These are phyloP conservation scores for Suillus alpinus DNA, from an alignment of 768 basidiomycete genomes.

Conservation along the genomic window DNA sequence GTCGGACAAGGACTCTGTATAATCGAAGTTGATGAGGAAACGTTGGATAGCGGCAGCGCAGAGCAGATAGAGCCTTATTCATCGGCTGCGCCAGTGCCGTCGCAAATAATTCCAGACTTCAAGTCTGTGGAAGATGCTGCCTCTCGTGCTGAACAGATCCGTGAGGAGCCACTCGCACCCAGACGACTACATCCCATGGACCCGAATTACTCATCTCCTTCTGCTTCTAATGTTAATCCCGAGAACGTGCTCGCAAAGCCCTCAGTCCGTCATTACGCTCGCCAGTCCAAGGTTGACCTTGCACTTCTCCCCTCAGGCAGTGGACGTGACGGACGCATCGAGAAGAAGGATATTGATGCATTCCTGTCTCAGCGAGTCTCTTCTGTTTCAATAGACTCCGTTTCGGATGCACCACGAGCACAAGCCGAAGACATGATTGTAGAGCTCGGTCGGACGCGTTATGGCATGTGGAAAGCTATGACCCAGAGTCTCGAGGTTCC, in stretches of 20 bases:
- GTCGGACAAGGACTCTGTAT: slow-evolving; percentile 76
- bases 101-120: not conserved
- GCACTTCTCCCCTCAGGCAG: slow-evolving; percentile 57
- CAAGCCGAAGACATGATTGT: slow-evolving; percentile 49
- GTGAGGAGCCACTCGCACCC: not conserved
- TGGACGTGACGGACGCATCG: slow-evolving; percentile 72
- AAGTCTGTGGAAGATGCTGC: slow-evolving; percentile 12
- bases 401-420: not conserved
- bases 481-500: slow-evolving; percentile 83
- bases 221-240: slow-evolving; percentile 13
- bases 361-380: slow-evolving; percentile 36
- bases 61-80: slow-evolving; percentile 11
- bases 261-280: slow-evolving; percentile 75
- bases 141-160: not conserved
- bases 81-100: not conserved
- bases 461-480: slow-evolving; percentile 92
- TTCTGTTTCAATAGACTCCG: not conserved
- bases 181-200: slow-evolving; percentile 61
- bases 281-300: slow-evolving; percentile 62
- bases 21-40: slow-evolving; percentile 76
- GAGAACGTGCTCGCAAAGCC: slow-evolving; percentile 64
- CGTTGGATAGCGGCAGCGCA: slow-evolving; percentile 13
- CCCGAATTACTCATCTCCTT: slow-evolving; percentile 40
- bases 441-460: slow-evolving; percentile 72
- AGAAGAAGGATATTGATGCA: slow-evolving; percentile 69